Base-by-base conservation (phyloP, 1,284 basidiomycete species). In the Apiotrichum montevideense region DNA sequence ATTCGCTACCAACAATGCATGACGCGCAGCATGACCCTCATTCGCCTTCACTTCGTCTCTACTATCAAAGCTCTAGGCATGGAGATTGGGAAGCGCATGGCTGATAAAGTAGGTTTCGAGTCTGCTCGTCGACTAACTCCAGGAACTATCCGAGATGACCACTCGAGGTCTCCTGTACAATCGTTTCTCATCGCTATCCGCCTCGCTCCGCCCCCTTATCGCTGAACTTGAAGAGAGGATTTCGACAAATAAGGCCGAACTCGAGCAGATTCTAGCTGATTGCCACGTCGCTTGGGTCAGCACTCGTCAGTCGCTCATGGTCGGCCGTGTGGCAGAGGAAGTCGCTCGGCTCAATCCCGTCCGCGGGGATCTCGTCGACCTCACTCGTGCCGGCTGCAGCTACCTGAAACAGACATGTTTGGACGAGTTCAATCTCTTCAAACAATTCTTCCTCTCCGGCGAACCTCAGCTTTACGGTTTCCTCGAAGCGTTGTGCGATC, bases 1-100 rank as follows among this genome's bases (percentile, higher is more conserved):
- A 81, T 97, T 21, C 85, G 93, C 32, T 96, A 93, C 77, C 91
- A 94, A 68, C 93, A 96, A 76, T 96, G 93, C 74, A 86, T 96
- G 82, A 94, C 90, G 0, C 84, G 93, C 39, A 88, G 90, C 29
- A 95, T 96, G 92, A 95, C 91, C 0, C 80, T 97, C 51, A 90
- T 96, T 78, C 93, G 89, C 71, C 90, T 96, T 83, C 91, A 87
- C 76, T 94, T 95, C 67, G 85, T 93, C 29, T 86, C 87, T 4
- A 86, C 87, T 2, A 79, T 96, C 10, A 81, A 85, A 54, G 83
- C 85, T 1, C 79, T 93, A 10, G 84, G 85, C 1, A 76, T 83
- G 29, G 89, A 95, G 64, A 82, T 93, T 11, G 81, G 82, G 2
- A 86, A 81, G 64, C 82, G 88, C 8, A 72, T 92, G 48, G 80